Conservation (phyloP, 2,329 filamentous ascomycete species). For the Phaeoacremonium minimum region DNA sequence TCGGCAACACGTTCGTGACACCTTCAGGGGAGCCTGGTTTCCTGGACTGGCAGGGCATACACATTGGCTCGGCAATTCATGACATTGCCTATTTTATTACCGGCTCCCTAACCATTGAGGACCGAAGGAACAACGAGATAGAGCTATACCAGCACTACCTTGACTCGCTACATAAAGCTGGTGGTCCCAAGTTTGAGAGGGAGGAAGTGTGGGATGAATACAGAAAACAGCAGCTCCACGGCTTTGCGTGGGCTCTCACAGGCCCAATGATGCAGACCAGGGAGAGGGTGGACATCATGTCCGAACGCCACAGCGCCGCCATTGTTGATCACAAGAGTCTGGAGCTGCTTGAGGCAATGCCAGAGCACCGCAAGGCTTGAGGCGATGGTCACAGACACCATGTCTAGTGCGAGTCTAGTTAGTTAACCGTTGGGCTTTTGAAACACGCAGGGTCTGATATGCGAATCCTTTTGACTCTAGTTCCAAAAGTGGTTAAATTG, state of each 20-base stretch:
- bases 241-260: conserved; percentile 27
- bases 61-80: conserved; percentile 36
- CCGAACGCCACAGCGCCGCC: conserved; percentile 22
- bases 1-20: conserved; percentile 37
- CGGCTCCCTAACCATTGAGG: conserved; percentile 28
- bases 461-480: too few species aligned
- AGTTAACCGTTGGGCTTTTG: too few species aligned
- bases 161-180: conserved; percentile 20
- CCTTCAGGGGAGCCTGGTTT: conserved; percentile 27
- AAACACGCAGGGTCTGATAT: too few species aligned
- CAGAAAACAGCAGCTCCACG: conserved; percentile 23
- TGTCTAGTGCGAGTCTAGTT: too few species aligned
- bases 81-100: conserved; percentile 36
- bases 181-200: conserved; percentile 22
- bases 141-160: conserved; percentile 30
- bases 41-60: conserved; percentile 35
- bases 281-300: conserved; percentile 24
- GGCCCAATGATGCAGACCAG: conserved; percentile 27
- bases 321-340: conserved; percentile 26
- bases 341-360: conserved; percentile 22
- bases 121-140: conserved; percentile 33
- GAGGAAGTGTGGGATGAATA: conserved; percentile 23
- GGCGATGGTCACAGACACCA: too few species aligned
- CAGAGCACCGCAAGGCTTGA: too few species aligned
- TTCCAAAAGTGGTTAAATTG: too few species aligned